These are phyloP conservation scores for Delphinella strobiligena DNA, from an alignment of 2,329 filamentous ascomycete genomes.

Conservation along the genomic window DNA sequence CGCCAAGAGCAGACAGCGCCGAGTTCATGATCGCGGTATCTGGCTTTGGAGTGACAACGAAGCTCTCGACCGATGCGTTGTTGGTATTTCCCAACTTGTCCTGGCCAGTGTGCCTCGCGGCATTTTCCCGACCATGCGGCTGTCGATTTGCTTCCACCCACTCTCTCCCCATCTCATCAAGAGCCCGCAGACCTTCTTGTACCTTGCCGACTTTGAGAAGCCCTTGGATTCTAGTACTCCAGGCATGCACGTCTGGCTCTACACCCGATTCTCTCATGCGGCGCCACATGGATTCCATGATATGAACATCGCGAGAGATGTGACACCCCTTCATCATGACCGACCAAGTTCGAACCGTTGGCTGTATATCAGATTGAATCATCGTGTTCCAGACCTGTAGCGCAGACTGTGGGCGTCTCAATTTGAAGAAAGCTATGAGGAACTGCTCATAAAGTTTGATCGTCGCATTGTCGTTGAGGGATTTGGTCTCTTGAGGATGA, in stretches of 20 bases:
- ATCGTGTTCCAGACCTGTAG: constrained; percentile 48
- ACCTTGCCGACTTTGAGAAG: constrained; percentile 46
- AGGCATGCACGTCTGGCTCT: constrained; percentile 52
- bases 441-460: constrained; percentile 27
- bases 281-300: constrained; percentile 55
- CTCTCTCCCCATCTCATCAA: constrained; percentile 52
- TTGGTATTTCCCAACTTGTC: constrained; percentile 13
- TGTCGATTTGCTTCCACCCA: constrained; percentile 38
- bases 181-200: constrained; percentile 46
- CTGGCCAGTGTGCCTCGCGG: constrained; percentile 16
- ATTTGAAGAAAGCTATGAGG: constrained; percentile 33
- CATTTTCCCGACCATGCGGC: background rate
- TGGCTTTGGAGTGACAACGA: constrained; percentile 39
- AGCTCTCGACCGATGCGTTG: no score
- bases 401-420: constrained; percentile 31
- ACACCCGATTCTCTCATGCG: constrained; percentile 47
- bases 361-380: constrained; percentile 41
- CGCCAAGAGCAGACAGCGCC: constrained; percentile 51
- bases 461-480: constrained; percentile 3
- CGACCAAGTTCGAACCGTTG: constrained; percentile 57
- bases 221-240: constrained; percentile 58
- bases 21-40: constrained; percentile 57
- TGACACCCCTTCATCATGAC: constrained; percentile 62
- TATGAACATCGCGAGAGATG: constrained; percentile 44
- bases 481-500: background rate